Conservation (phyloP, 768 basidiomycete species). For the Scleroderma citrinum region DNA sequence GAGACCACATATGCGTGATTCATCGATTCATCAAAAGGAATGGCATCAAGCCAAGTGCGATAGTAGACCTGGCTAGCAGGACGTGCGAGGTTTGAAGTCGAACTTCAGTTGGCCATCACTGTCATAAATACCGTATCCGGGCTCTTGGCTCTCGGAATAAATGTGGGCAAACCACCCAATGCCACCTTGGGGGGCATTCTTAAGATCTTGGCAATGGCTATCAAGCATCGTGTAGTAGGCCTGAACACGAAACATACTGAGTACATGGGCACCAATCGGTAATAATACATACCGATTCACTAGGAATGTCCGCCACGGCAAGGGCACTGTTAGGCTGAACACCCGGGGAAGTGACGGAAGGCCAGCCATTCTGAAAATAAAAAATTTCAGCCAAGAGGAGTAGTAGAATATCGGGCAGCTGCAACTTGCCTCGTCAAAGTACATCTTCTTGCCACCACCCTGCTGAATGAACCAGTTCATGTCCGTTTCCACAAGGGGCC, state of each 20-base stretch:
- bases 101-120: constrained; percentile 49
- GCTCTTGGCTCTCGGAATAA: constrained; percentile 58
- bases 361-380: constrained; percentile 66
- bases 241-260: constrained; percentile 23
- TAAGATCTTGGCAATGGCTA: constrained; percentile 55
- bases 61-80: constrained; percentile 36
- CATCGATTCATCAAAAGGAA: neutral
- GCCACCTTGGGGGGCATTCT: constrained; percentile 52
- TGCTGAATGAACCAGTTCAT: constrained; percentile 64
- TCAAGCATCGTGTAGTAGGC: constrained; percentile 64
- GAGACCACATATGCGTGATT: neutral
- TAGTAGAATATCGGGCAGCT: neutral
- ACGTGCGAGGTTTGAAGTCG: constrained; percentile 55
- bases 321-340: constrained; percentile 60
- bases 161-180: constrained; percentile 83
- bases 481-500: constrained; percentile 56
- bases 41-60: neutral
- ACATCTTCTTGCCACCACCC: constrained; percentile 67
- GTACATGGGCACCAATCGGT: neutral
- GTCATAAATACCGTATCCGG: constrained; percentile 68
- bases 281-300: constrained; percentile 48
- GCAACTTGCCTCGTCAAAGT: constrained; percentile 60
- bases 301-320: constrained; percentile 57
- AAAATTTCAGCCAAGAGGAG: neutral
- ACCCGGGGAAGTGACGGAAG: constrained; percentile 52